Percentiles rank a stretch among this genome's conserved stretches.
Conservation (phyloP, 257 asterid genomes). For the Solanum raphanifolium region DNA sequence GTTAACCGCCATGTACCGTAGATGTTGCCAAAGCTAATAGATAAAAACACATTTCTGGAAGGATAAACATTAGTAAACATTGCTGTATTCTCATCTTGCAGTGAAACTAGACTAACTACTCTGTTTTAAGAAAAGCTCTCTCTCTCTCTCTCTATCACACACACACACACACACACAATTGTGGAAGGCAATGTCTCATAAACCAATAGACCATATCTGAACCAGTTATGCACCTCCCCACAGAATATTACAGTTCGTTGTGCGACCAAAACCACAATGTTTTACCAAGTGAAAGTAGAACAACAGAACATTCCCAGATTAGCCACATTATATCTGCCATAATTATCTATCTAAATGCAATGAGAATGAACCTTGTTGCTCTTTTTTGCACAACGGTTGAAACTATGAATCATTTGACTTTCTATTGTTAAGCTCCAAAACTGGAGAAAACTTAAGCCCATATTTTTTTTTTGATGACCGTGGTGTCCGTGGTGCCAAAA, state of each 20-base stretch:
- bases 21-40: not conserved
- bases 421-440: not conserved
- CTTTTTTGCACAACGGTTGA: not conserved
- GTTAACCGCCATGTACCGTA: not conserved
- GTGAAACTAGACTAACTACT: not conserved
- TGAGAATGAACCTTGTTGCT: not conserved
- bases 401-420: not conserved
- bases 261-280: not conserved
- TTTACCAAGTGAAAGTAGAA: not conserved
- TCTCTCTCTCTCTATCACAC: too few relatives aligned
- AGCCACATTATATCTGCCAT: not conserved
- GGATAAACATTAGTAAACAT: not conserved
- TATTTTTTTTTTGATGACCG: too few relatives aligned
- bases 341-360: not conserved
- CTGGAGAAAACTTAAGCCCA: not conserved
- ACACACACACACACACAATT: too few relatives aligned
- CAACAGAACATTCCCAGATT: not conserved
- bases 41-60: not conserved
- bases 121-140: not conserved
- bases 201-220: not conserved
- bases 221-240: not conserved
- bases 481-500: not conserved
- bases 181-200: too few relatives aligned
- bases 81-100: not conserved
- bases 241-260: not conserved